These are phyloP conservation scores for Phialemoniopsis sp. DNA, from an alignment of 2,329 filamentous ascomycete species.

Conservation along the genomic window DNA sequence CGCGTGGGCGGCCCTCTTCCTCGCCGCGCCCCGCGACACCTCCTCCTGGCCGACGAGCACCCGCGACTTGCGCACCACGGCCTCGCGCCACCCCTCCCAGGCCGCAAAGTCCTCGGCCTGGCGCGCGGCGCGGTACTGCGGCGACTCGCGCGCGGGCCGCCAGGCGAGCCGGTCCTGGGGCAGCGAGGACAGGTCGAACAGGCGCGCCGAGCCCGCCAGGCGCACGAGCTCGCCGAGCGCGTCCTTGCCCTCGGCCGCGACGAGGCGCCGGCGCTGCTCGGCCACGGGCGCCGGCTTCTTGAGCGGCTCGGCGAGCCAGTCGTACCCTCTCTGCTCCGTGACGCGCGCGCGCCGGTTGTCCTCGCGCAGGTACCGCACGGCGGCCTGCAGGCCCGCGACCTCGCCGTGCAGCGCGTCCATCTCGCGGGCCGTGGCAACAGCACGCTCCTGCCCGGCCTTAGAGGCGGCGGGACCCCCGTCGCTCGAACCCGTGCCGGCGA, in stretches of 20 bases:
- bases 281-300: slow-evolving; percentile 34
- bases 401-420: slow-evolving; percentile 69
- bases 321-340: slow-evolving; percentile 48
- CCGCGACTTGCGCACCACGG: slow-evolving; percentile 48
- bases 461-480: slow-evolving; percentile 8
- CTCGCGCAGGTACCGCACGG: slow-evolving; percentile 63
- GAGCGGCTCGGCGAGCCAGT: slow-evolving; percentile 64
- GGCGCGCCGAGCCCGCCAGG: slow-evolving; percentile 49
- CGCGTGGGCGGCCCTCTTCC: slow-evolving; percentile 8
- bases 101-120: slow-evolving; percentile 62
- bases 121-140: slow-evolving; percentile 62
- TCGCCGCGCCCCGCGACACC: slow-evolving; percentile 20
- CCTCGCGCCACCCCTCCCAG: slow-evolving; percentile 55
- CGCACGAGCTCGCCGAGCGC: slow-evolving; percentile 61
- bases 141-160: slow-evolving; percentile 60
- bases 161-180: slow-evolving; percentile 41
- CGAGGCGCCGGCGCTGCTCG: slow-evolving; percentile 44
- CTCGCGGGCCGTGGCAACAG: slow-evolving; percentile 67
- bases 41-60: slow-evolving; percentile 27
- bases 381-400: slow-evolving; percentile 59
- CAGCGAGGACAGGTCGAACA: slow-evolving; percentile 56
- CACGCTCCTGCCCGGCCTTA: slow-evolving; percentile 60
- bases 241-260: slow-evolving; percentile 59
- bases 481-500: slow-evolving; percentile 31
- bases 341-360: slow-evolving; percentile 61